A percentile compares a stretch with the other conserved stretches of the same genome.
These are phyloP conservation scores for Solanum piurae DNA, from an alignment of 257 asterid genomes.

Conservation along the genomic window DNA sequence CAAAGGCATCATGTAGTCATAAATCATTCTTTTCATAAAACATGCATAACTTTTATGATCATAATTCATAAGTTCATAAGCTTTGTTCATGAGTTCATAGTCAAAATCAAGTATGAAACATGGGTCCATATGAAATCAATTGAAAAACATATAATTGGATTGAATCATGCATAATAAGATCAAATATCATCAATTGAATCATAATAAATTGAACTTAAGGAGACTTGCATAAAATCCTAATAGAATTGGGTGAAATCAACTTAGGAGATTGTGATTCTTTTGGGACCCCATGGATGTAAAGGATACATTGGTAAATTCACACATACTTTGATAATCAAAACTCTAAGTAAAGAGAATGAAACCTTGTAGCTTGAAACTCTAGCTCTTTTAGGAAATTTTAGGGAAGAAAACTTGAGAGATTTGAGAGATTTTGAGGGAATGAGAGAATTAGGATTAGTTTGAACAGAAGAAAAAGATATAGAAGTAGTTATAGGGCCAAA, in stretches of 20 bases:
- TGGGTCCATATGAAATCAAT: neutral
- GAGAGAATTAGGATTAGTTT: neutral
- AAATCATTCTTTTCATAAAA: too few relatives aligned
- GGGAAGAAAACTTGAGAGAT: neutral
- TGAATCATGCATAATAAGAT: neutral
- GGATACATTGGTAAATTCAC: neutral
- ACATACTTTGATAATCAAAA: too few relatives aligned
- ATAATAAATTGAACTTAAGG: too few relatives aligned
- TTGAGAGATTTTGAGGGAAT: neutral
- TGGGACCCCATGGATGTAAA: neutral
- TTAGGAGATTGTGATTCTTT: neutral
- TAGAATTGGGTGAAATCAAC: neutral
- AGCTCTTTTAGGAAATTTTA: too few relatives aligned
- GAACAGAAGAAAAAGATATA: neutral
- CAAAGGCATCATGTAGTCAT: neutral
- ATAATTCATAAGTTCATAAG: neutral
- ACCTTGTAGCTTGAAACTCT: neutral
- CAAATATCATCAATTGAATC: neutral
- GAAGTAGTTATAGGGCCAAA: neutral
- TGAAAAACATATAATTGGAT: too few relatives aligned
- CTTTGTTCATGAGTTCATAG: neutral
- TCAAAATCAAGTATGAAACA: neutral
- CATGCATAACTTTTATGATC: neutral
- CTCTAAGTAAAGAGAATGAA: neutral
- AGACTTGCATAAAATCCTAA: too few relatives aligned